Evolutionary conservation across 2,329 filamentous ascomycete genomes (phyloP), one percentile per base, ranked within the genome.

Genomic region (Keithomyces neogunnii): DNA sequence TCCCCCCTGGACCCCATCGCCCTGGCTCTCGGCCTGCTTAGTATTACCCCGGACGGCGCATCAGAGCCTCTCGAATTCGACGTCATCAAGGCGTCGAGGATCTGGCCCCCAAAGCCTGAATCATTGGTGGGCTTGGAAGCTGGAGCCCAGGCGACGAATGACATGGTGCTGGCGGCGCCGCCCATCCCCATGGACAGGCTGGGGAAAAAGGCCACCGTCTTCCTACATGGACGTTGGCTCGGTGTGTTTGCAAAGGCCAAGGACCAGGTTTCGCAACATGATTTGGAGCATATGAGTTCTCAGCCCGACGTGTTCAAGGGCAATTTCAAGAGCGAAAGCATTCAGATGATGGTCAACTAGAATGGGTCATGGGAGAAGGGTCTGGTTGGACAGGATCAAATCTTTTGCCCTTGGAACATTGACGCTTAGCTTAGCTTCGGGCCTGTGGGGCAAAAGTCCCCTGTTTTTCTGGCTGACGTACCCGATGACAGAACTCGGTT

Each of bases 1-100:
- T 67, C 69, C 4, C 70, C 70, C 36, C 59, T 73, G 40, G 70
- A 73, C 51, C 57, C 59, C 3, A 49, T 68, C 39, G 66, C 64
- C 9, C 51, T 70, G 44, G 59, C 63, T 51, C 60, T 70, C 8
- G 69, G 69, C 13, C 57, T 67, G 31, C 49, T 71, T 13, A 58
- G 59, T 47, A 61, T 72, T 48, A 63, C 60, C 26, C 66, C 64
- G 10, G 57, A 59, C 30, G 60, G 62, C 3, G 55, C 59, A 26
- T 56, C 59, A 19, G 39, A 52, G 35, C 61, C 66, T 26, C 51
- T 71, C 26, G 57, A 66, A 11, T 58, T 69, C 13, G 62, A 63
- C 36, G 61, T 51, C 31, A 59, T 72, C 49, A 56, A 61, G 57
- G 55, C 69, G 51, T 56, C 59, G 30, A 62, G 69, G 31, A 51